phyloP scores from a whole-genome alignment of 306 rosid genomes.

The Mucuna pruriens region DNA sequence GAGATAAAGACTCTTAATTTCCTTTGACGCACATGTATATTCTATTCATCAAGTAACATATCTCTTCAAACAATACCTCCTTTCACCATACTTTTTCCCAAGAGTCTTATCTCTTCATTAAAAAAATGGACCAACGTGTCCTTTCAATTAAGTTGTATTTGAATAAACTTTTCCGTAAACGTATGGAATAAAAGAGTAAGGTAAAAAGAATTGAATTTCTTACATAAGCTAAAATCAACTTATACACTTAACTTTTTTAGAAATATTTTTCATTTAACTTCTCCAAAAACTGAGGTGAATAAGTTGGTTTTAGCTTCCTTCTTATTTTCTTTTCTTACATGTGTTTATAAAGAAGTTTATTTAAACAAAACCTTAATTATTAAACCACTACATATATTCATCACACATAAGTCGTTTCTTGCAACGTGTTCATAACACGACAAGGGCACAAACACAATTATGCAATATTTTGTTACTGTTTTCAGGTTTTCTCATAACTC shows the following conservation, averaged over 20 bases:
- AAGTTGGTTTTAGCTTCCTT: too few relatives aligned
- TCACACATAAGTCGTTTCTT: background rate
- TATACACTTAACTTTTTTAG: too few relatives aligned
- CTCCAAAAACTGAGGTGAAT: too few relatives aligned
- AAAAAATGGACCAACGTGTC: background rate
- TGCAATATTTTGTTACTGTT: background rate
- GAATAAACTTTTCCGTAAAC: too few relatives aligned
- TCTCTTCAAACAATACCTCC: background rate
- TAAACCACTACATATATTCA: background rate
- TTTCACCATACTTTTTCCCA: background rate
- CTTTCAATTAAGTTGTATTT: too few relatives aligned
- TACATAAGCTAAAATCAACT: too few relatives aligned
- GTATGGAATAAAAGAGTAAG: too few relatives aligned
- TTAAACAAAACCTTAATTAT: too few relatives aligned
- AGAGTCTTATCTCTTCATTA: background rate
- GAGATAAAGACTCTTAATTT: background rate
- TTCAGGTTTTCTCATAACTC: background rate
- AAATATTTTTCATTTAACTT: too few relatives aligned
- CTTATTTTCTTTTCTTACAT: too few relatives aligned
- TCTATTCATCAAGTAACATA: background rate
- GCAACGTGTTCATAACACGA: background rate
- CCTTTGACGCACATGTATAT: background rate
- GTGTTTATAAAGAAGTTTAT: too few relatives aligned
- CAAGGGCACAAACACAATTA: background rate
- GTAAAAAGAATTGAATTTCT: too few relatives aligned